Conservation (phyloP, 179 eudicot genomes). For the Beta corolliflora region DNA sequence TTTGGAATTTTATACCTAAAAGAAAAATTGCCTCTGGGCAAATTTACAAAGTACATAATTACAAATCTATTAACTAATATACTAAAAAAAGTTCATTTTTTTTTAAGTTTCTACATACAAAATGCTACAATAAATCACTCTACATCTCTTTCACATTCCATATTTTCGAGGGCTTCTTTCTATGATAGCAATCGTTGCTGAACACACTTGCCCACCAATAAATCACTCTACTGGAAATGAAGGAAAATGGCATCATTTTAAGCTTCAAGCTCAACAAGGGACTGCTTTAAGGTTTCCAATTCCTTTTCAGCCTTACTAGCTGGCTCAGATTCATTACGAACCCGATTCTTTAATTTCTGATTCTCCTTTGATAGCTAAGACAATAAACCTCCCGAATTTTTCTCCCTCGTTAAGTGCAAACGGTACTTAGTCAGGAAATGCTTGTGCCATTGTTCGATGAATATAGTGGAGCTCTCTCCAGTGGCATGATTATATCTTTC, state of each 20-base stretch:
- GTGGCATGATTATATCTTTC: too few species aligned
- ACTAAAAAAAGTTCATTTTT: too few species aligned
- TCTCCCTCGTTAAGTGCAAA: slow-evolving; percentile 26
- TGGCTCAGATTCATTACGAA: slow-evolving; percentile 48
- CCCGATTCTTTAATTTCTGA: slow-evolving; percentile 44
- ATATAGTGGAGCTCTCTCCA: too few species aligned
- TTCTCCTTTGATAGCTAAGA: slow-evolving; percentile 42
- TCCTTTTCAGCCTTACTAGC: slow-evolving; percentile 60
- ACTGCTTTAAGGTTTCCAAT: slow-evolving; percentile 48
- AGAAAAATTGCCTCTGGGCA: too few species aligned
- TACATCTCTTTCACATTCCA: slow-evolving; percentile 61
- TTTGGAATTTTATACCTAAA: too few species aligned
- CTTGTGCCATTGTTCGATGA: too few species aligned
- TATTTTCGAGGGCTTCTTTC: slow-evolving; percentile 50
- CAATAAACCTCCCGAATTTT: slow-evolving; percentile 22
- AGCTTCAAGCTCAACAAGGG: slow-evolving; percentile 52
- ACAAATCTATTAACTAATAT: too few species aligned
- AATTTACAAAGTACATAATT: too few species aligned
- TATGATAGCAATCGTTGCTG: slow-evolving; percentile 51
- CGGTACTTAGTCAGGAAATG: too few species aligned
- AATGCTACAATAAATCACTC: too few species aligned
- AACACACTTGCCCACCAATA: slow-evolving; percentile 43
- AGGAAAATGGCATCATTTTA: slow-evolving; percentile 59
- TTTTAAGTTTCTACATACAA: too few species aligned
- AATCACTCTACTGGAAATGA: slow-evolving; percentile 51